Conservation (phyloP, 768 basidiomycete genomes). For the Kwoniella dejecticola region DNA sequence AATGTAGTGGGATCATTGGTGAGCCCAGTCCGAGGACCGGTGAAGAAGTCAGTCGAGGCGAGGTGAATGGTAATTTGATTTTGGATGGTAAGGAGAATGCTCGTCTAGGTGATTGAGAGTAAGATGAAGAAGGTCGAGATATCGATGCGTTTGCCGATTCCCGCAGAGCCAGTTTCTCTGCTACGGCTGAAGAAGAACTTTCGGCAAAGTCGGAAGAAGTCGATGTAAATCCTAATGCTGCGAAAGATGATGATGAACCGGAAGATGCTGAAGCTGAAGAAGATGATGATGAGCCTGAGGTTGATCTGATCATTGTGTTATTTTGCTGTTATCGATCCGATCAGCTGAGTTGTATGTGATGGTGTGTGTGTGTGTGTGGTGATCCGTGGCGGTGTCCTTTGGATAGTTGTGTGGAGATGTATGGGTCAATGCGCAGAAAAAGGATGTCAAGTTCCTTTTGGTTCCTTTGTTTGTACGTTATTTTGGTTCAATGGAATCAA, state of each 20-base stretch:
- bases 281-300: neutral
- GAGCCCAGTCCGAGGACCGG: neutral
- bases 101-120: slow-evolving; percentile 12
- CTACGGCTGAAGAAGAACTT: neutral
- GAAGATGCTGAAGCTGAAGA: neutral
- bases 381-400: no score
- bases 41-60: neutral
- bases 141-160: neutral
- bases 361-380: no score
- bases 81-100: slow-evolving; percentile 12
- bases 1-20: slow-evolving; percentile 17
- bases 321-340: neutral
- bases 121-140: slow-evolving; percentile 4
- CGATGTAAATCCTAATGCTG: neutral
- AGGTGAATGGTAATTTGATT: slow-evolving; percentile 5
- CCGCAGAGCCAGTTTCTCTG: neutral
- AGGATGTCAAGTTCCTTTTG: neutral
- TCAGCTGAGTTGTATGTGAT: neutral
- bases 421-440: neutral
- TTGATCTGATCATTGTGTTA: slow-evolving; percentile 3
- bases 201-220: neutral
- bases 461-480: neutral
- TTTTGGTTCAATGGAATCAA: neutral
- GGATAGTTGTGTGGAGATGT: no score
- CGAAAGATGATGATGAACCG: neutral